phyloP scores from a whole-genome alignment of 352 stramenopile species.

The Phytophthora idaei region DNA sequence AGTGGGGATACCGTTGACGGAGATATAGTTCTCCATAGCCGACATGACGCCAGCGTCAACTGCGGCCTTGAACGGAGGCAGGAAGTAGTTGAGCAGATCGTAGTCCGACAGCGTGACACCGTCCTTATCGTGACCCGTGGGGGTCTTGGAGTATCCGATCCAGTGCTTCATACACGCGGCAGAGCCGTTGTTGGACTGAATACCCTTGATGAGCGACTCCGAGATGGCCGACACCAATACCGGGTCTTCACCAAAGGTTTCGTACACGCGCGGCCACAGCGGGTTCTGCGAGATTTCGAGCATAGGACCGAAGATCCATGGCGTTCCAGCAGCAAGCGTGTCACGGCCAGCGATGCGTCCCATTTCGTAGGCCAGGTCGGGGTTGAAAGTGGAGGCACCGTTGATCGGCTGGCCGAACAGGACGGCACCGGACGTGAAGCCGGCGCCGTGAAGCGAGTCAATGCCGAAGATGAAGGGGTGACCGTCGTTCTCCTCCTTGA shows the following conservation, averaged over 20 bases:
- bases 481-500: constrained; percentile 61
- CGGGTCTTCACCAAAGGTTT: constrained; percentile 94
- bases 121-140: constrained; percentile 79
- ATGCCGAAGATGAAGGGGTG: constrained; percentile 88
- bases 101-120: constrained; percentile 67
- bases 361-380: constrained; percentile 64
- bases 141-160: constrained; percentile 78
- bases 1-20: constrained; percentile 89
- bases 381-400: constrained; percentile 87
- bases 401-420: constrained; percentile 91
- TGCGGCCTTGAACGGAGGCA: constrained; percentile 76
- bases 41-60: constrained; percentile 77
- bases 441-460: constrained; percentile 89
- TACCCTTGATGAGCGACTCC: constrained; percentile 64
- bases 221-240: constrained; percentile 77
- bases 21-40: constrained; percentile 94
- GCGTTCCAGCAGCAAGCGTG: constrained; percentile 84
- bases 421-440: constrained; percentile 78
- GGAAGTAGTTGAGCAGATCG: constrained; percentile 83
- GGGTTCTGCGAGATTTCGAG: constrained; percentile 85
- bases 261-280: constrained; percentile 87
- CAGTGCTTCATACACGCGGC: constrained; percentile 90
- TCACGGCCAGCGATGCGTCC: constrained; percentile 78
- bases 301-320: constrained; percentile 90
- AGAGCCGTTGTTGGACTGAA: constrained; percentile 70